phyloP scores from a whole-genome alignment of 257 asterid genomes.

The Fraxinus excelsior region DNA sequence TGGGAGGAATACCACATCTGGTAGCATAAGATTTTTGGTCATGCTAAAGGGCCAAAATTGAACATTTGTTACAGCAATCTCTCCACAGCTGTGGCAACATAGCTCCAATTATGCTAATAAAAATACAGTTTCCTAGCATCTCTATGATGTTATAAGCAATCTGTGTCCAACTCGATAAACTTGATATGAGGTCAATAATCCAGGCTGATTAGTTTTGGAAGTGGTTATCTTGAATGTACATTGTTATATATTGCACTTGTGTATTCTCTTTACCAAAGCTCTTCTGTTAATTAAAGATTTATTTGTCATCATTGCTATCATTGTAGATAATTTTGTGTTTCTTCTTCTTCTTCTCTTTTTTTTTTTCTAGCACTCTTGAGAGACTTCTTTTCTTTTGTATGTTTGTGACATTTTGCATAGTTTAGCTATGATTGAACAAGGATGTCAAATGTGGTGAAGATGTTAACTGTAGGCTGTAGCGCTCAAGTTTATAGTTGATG shows the following conservation, averaged over 20 bases:
- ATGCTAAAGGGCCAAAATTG: background rate
- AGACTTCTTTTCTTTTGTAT: background rate
- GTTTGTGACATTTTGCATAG: conserved; percentile 32
- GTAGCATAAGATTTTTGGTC: background rate
- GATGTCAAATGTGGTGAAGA: conserved; percentile 50
- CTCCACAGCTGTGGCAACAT: background rate
- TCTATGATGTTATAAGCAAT: background rate
- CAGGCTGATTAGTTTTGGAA: too few relatives aligned
- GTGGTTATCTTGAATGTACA: too few relatives aligned
- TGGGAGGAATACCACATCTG: background rate
- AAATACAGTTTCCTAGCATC: background rate
- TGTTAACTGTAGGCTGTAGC: conserved; percentile 64
- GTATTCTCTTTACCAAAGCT: background rate
- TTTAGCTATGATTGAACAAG: conserved; percentile 27
- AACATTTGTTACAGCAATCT: background rate
- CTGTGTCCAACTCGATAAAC: conserved; percentile 14
- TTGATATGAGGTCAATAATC: background rate
- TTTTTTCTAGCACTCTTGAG: too few relatives aligned
- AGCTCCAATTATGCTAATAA: conserved; percentile 1
- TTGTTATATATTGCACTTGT: background rate
- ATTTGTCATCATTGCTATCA: background rate
- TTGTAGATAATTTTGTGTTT: background rate
- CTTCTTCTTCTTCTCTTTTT: background rate
- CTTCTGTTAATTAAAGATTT: background rate
- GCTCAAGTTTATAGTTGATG: conserved; percentile 75